Conservation (phyloP, 2,329 filamentous ascomycete species). For the Trichophyton rubrum region DNA sequence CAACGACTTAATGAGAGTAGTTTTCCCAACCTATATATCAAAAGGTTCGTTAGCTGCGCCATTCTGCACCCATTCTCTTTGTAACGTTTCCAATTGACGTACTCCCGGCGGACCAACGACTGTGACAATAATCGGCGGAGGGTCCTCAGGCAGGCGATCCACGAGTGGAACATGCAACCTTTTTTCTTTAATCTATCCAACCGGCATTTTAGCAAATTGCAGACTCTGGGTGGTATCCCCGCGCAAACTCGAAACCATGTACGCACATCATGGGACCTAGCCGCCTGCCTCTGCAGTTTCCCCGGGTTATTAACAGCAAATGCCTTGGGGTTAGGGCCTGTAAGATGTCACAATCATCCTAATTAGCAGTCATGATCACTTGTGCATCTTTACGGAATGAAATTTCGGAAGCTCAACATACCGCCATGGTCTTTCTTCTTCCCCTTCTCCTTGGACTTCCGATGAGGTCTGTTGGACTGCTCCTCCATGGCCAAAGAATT, state of each 20-base stretch:
- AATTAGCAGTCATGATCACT: not conserved
- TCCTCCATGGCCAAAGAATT: constrained; percentile 51
- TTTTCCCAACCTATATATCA: constrained; percentile 57
- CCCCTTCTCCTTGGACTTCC: constrained; percentile 83
- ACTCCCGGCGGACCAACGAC: constrained; percentile 92
- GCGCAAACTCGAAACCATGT: not conserved
- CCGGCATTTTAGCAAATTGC: constrained; percentile 5
- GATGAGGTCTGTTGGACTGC: constrained; percentile 73
- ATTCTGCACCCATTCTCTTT: not conserved
- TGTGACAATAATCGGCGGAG: constrained; percentile 80
- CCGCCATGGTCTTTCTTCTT: constrained; percentile 33
- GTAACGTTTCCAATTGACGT: constrained; percentile 17
- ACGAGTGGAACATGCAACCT: constrained; percentile 91
- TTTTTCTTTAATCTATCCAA: constrained; percentile 76
- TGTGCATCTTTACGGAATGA: not conserved
- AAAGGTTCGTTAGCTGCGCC: not conserved
- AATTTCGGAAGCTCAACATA: constrained; percentile 6
- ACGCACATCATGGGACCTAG: constrained; percentile 43
- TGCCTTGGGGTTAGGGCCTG: constrained; percentile 74
- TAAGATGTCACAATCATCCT: constrained; percentile 6
- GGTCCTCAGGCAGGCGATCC: constrained; percentile 89
- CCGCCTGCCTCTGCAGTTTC: constrained; percentile 57
- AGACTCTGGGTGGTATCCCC: not conserved
- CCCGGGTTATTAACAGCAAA: constrained; percentile 77
- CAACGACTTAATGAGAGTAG: constrained; percentile 85